Conservation (phyloP, 2,329 filamentous ascomycete species). For the Tolypocladium tropicale region DNA sequence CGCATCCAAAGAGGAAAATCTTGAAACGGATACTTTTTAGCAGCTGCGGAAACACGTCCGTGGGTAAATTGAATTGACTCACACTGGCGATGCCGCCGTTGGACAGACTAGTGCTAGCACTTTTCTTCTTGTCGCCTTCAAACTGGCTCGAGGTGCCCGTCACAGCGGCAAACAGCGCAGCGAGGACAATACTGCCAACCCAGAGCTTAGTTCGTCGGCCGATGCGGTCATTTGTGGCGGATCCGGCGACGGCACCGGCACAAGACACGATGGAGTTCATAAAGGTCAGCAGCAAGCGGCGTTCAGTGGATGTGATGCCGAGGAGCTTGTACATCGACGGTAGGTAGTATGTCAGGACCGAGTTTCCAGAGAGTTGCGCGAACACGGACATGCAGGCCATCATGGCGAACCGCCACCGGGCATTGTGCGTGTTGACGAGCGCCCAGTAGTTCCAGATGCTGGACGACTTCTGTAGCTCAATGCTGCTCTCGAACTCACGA, state of each 20-base stretch:
- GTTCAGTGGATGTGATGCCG: conserved; percentile 41
- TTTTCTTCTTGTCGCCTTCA: conserved; percentile 16
- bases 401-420: conserved; percentile 39
- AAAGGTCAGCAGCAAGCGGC: conserved; percentile 36
- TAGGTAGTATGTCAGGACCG: conserved; percentile 42
- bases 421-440: conserved; percentile 36
- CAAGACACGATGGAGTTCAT: conserved; percentile 24
- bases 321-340: conserved; percentile 39
- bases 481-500: conserved; percentile 26
- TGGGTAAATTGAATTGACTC: conserved; percentile 7
- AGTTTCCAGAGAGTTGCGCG: conserved; percentile 43
- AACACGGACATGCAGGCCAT: conserved; percentile 43
- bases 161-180: conserved; percentile 35
- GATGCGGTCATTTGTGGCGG: conserved; percentile 18
- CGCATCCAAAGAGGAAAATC: conserved; percentile 42
- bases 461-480: conserved; percentile 32
- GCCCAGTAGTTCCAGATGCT: conserved; percentile 39
- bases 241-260: conserved; percentile 25
- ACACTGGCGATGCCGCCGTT: conserved; percentile 36
- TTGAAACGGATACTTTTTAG: conserved; percentile 11
- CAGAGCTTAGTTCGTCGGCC: conserved; percentile 33
- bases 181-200: conserved; percentile 35
- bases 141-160: conserved; percentile 34
- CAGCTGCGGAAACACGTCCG: neutral
- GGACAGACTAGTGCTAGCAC: conserved; percentile 22